Evolutionary conservation across 2,329 filamentous ascomycete genomes (phyloP).

Genomic region (Colletotrichum paranaense): DNA sequence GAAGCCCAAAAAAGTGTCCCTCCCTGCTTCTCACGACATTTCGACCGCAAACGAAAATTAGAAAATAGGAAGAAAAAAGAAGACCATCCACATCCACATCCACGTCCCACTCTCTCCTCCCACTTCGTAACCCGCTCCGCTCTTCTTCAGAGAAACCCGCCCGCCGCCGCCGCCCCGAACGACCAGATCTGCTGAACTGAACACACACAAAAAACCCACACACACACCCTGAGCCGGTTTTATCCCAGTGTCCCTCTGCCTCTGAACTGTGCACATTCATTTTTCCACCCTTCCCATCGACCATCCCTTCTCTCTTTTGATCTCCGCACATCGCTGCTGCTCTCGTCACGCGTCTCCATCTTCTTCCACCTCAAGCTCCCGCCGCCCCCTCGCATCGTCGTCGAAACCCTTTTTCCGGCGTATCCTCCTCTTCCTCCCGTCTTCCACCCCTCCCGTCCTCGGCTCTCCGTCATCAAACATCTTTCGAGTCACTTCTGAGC

Average conservation of each 20-base stretch:
- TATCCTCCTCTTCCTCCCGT: not conserved
- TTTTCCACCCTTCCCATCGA: constrained; percentile 18
- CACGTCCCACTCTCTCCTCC: not conserved
- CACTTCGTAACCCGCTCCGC: constrained; percentile 18
- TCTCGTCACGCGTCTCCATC: constrained; percentile 33
- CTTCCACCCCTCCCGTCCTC: not conserved
- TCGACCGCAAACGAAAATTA: constrained; percentile 20
- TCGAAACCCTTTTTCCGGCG: constrained; percentile 33
- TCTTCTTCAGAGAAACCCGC: not conserved
- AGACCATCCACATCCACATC: constrained; percentile 20
- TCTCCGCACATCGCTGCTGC: constrained; percentile 30
- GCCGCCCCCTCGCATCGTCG: constrained; percentile 31
- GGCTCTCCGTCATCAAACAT: constrained; percentile 12
- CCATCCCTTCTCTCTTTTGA: constrained; percentile 25
- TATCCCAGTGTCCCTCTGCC: constrained; percentile 19
- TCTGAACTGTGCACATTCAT: constrained; percentile 32
- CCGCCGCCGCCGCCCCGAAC: constrained; percentile 11
- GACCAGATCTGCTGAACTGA: constrained; percentile 28
- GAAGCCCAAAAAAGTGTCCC: constrained; percentile 7
- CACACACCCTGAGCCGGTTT: constrained; percentile 29
- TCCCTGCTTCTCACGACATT: constrained; percentile 20
- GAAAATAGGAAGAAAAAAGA: constrained; percentile 15
- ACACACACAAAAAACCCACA: constrained; percentile 24
- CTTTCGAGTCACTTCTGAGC: constrained; percentile 31
- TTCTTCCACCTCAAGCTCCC: constrained; percentile 4